These are phyloP conservation scores for Rhizopus delemar DNA, from an alignment of 371 early-diverging fungal species.

Conservation along the genomic window DNA sequence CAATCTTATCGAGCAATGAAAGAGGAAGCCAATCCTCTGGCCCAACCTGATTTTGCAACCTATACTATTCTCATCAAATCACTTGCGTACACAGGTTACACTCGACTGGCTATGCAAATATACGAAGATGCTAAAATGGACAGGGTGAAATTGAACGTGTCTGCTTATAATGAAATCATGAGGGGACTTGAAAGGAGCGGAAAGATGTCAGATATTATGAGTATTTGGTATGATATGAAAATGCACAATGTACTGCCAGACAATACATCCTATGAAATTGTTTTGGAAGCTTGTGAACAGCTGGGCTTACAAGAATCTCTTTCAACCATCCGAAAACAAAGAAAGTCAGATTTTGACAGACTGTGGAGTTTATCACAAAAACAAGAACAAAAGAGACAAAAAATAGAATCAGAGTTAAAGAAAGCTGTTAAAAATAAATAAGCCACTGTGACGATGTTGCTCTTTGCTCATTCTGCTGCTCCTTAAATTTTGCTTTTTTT, in stretches of 20 bases:
- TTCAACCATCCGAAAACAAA: slow-evolving; percentile 31
- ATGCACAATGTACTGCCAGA: slow-evolving; percentile 30
- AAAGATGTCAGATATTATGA: slow-evolving; percentile 41
- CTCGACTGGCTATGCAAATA: slow-evolving; percentile 36
- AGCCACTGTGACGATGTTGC: slow-evolving; percentile 11
- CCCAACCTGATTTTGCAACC: slow-evolving; percentile 40
- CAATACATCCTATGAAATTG: slow-evolving; percentile 32
- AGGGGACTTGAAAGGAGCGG: slow-evolving; percentile 22
- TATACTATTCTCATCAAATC: slow-evolving; percentile 44
- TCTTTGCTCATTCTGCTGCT: not conserved
- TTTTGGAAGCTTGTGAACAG: slow-evolving; percentile 42
- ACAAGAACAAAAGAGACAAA: no score
- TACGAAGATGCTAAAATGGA: slow-evolving; percentile 37
- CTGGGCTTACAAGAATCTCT: slow-evolving; percentile 37
- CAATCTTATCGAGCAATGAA: not conserved
- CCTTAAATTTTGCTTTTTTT: slow-evolving; percentile 1
- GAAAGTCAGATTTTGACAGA: slow-evolving; percentile 33
- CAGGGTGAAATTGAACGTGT: slow-evolving; percentile 18
- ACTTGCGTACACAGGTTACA: slow-evolving; percentile 21
- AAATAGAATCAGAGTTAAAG: no score
- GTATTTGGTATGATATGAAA: slow-evolving; percentile 52
- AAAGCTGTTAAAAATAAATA: not conserved
- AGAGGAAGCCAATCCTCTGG: not conserved
- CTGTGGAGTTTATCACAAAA: slow-evolving; percentile 16
- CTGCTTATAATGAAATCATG: slow-evolving; percentile 39